A percentile compares a stretch with the other conserved stretches of the same genome.
Conservation (phyloP, 2,329 filamentous ascomycete species). For the Aspergillus sp. region DNA sequence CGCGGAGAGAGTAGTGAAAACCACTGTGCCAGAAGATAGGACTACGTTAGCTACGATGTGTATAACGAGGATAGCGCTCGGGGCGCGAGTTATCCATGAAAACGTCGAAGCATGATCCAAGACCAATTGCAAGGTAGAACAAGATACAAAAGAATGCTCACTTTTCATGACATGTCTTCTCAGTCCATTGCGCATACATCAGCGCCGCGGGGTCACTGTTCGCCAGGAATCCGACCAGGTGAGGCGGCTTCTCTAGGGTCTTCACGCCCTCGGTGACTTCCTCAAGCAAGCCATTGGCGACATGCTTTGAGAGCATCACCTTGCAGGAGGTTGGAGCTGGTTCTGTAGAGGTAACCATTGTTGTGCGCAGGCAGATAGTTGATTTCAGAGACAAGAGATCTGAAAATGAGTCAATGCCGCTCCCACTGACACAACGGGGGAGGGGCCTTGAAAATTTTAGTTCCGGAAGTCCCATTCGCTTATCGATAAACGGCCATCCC, state of each 20-base stretch:
- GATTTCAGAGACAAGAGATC: slow-evolving; percentile 1
- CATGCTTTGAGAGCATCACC: slow-evolving; percentile 83
- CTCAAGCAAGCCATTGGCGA: slow-evolving; percentile 75
- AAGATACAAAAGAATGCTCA: slow-evolving; percentile 52
- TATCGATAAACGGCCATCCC: slow-evolving; percentile 38
- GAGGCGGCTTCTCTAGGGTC: slow-evolving; percentile 70
- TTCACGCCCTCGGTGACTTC: slow-evolving; percentile 77
- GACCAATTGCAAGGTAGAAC: slow-evolving; percentile 1
- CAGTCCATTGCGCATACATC: slow-evolving; percentile 96
- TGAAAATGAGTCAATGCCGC: slow-evolving; percentile 5
- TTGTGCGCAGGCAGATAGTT: slow-evolving; percentile 4
- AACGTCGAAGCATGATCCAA: slow-evolving; percentile 18
- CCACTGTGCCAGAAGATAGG: slow-evolving; percentile 57
- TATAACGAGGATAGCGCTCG: not conserved
- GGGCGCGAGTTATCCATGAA: not conserved
- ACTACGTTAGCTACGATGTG: slow-evolving; percentile 23
- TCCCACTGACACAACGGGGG: slow-evolving; percentile 14
- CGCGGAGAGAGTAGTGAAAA: slow-evolving; percentile 82
- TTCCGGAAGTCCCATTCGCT: slow-evolving; percentile 34
- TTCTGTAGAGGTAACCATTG: slow-evolving; percentile 36
- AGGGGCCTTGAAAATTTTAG: slow-evolving; percentile 25
- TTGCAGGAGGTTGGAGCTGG: slow-evolving; percentile 65
- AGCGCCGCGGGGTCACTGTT: slow-evolving; percentile 87
- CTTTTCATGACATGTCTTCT: slow-evolving; percentile 95
- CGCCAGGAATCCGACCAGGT: slow-evolving; percentile 86